Evolutionary conservation across 352 stramenopile genomes (phyloP), one percentile per base, ranked within the genome.

Genomic region (Phytophthora hybrid): DNA sequence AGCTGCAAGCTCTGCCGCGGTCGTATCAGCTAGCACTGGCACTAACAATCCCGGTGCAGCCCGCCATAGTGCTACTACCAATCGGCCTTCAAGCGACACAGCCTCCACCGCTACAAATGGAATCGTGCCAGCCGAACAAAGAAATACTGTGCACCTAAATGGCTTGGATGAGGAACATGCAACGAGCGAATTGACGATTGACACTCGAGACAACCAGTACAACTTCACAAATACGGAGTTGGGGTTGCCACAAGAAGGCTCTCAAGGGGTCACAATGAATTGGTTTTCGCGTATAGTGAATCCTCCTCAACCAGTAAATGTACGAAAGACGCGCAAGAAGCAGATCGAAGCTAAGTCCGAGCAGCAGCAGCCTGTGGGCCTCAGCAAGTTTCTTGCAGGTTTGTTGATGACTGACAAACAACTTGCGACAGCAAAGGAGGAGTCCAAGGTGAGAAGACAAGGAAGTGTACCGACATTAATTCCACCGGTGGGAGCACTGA

Each of bases 321-420:
- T 44, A 16, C 39, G 73, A 5, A 75, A 63, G 11, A 21, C 49
- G 56, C 67, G 57, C 56, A 76, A 73, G 21, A 79, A 73, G 52
- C 47, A 49, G 16, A 32, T 19, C 1, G 54, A 73, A 11, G 39
- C n/a, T 46, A 83, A 72, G 47, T 32, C 39, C 11, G 61, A 63
- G 2, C 56, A 75, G 21, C 54, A 54, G 11, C 19, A 26, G 39
- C 31, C 49, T 0, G 3, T 59, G 16, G 29, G 6, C 7, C 19
- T 80, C 19, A 72, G 66, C 19, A 59, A 55, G 11, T 89, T 91
- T 60, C 59, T 91, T 1, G 29, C 62, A 4, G 74, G 75, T 51
- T 59, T 89, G 5, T 32, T 83, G 14, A 80, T 87, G 69, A 80
- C 53, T 1, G 71, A 85, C 16, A 74, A 66, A 13, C 79, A 91